A percentile compares a stretch with the other conserved stretches of the same genome.
phyloP scores from a whole-genome alignment of 305 asterid species.

The Lippia alba region DNA sequence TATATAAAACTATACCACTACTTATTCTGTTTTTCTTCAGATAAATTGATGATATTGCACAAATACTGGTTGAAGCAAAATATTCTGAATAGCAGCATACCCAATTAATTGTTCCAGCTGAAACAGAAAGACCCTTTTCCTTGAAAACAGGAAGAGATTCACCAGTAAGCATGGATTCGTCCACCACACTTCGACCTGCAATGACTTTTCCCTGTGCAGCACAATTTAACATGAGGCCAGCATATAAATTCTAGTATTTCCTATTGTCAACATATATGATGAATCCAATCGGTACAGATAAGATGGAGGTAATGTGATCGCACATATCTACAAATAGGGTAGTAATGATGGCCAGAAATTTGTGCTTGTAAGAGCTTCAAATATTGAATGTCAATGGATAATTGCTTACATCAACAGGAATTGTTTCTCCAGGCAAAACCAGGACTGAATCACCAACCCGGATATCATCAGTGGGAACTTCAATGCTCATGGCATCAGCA shows the following conservation, averaged over 20 bases:
- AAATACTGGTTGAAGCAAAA: neutral
- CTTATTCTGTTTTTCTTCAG: neutral
- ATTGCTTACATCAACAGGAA: slow-evolving; percentile 93
- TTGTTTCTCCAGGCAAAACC: slow-evolving; percentile 98
- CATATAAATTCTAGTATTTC: slow-evolving; percentile 20
- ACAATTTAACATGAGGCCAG: slow-evolving; percentile 22
- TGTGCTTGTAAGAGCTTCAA: slow-evolving; percentile 1
- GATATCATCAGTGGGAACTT: slow-evolving; percentile 95
- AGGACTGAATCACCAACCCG: slow-evolving; percentile 81
- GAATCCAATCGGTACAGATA: slow-evolving; percentile 10
- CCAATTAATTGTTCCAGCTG: slow-evolving; percentile 98
- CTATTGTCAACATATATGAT: slow-evolving; percentile 23
- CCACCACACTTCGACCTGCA: slow-evolving; percentile 99
- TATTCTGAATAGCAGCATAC: slow-evolving; percentile 52
- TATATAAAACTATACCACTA: neutral
- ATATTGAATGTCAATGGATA: slow-evolving; percentile 12
- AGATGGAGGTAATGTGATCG: slow-evolving; percentile 21
- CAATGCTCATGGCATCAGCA: slow-evolving; percentile 82
- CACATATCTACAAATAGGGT: slow-evolving; percentile 1
- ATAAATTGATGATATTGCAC: neutral
- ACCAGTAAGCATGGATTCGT: slow-evolving; percentile 99
- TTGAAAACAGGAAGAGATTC: slow-evolving; percentile 98
- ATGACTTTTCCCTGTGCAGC: slow-evolving; percentile 77
- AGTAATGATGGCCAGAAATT: neutral
- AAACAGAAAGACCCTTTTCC: slow-evolving; percentile 79